These are phyloP conservation scores for Leishmania gerbilli DNA, from an alignment of 208 protist genomes.

Conservation along the genomic window DNA sequence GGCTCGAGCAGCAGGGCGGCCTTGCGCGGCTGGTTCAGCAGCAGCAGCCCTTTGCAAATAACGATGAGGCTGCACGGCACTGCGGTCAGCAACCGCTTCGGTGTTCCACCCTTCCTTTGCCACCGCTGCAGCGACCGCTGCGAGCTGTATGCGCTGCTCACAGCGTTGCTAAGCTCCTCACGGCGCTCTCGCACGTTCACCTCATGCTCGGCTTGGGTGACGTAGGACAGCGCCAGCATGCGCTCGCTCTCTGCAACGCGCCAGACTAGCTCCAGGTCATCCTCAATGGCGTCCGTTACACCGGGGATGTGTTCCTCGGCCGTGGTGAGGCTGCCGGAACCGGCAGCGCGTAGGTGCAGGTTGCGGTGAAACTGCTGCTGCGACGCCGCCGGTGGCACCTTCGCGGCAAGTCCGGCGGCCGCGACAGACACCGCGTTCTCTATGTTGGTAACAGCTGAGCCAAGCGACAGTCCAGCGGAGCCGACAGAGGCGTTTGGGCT, in stretches of 20 bases:
- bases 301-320: constrained; percentile 52
- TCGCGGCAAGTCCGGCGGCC: constrained; percentile 4
- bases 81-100: constrained; percentile 72
- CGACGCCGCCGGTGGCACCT: background rate
- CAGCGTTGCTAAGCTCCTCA: constrained; percentile 81
- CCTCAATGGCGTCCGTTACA: constrained; percentile 24
- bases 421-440: constrained; percentile 10
- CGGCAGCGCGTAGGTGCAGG: constrained; percentile 56
- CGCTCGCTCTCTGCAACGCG: constrained; percentile 82
- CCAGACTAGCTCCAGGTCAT: constrained; percentile 62
- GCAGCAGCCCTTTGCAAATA: constrained; percentile 67
- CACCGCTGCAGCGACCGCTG: constrained; percentile 81
- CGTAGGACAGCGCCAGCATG: constrained; percentile 81
- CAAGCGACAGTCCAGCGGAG: background rate
- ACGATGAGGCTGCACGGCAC: constrained; percentile 77
- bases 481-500: background rate
- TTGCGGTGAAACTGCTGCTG: constrained; percentile 34
- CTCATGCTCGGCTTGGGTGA: constrained; percentile 84
- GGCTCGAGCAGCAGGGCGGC: constrained; percentile 84
- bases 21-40: constrained; percentile 81
- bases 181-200: constrained; percentile 80
- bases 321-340: constrained; percentile 52
- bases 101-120: constrained; percentile 60
- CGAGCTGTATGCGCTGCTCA: constrained; percentile 86
- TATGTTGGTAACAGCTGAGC: constrained; percentile 16